Percentiles rank a stretch among this genome's conserved stretches.
These are phyloP conservation scores for Polygonum aviculare DNA, from an alignment of 148 eudicot genomes.

Conservation along the genomic window DNA sequence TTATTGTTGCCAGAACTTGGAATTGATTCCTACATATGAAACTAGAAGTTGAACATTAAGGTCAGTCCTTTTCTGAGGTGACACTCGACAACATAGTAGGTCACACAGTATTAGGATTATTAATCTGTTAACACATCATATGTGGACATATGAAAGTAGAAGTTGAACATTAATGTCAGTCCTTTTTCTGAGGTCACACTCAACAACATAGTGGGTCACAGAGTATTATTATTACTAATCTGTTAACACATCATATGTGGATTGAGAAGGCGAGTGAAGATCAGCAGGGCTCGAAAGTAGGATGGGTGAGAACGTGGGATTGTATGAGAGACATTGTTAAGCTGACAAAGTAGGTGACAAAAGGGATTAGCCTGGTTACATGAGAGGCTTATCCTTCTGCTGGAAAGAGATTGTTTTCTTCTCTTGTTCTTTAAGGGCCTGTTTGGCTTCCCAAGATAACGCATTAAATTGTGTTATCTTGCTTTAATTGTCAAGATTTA, in stretches of 20 bases:
- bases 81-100: background rate
- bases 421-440: background rate
- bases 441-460: too few relatives aligned
- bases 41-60: background rate
- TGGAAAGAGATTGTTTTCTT: background rate
- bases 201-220: background rate
- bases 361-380: background rate
- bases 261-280: background rate
- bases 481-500: too few relatives aligned
- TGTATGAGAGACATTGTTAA: background rate
- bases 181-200: background rate
- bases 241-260: background rate
- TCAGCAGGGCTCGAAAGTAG: background rate
- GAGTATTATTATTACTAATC: background rate
- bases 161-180: background rate
- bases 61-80: background rate
- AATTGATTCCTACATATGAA: background rate
- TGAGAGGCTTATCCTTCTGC: background rate
- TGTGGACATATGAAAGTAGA: background rate
- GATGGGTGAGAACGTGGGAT: background rate
- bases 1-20: background rate
- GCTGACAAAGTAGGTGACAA: background rate
- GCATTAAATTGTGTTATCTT: too few relatives aligned
- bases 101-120: background rate
- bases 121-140: background rate